Evolutionary conservation across 176 grass and related monocot species (phyloP).

Genomic region (Sorghum bicolor): DNA sequence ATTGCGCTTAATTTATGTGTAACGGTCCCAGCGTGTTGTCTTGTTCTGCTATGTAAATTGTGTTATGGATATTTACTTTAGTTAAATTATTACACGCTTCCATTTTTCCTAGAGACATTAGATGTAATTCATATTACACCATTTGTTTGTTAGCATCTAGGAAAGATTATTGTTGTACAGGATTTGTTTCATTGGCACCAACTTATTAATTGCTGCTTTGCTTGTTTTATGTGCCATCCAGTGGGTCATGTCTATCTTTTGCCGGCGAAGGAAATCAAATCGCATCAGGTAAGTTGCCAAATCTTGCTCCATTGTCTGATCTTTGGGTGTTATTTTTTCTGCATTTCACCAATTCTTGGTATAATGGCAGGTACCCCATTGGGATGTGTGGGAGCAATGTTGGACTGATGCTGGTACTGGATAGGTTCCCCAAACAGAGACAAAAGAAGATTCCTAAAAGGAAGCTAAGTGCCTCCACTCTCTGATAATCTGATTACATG

Average conservation of each 20-base stretch:
- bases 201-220: neutral
- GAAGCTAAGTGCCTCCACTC: neutral
- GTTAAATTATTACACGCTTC: neutral
- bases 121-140: neutral
- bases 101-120: neutral
- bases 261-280: conserved; percentile 55
- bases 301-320: neutral
- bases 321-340: neutral
- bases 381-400: conserved; percentile 60
- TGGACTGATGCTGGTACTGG: conserved; percentile 71
- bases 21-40: neutral
- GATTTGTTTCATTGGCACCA: neutral
- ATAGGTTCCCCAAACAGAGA: conserved; percentile 49
- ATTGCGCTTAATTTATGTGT: neutral
- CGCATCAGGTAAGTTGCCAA: conserved; percentile 56
- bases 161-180: neutral
- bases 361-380: conserved; percentile 58
- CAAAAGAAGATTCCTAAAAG: conserved; percentile 48
- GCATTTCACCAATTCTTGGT: neutral
- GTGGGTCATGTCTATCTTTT: conserved; percentile 62
- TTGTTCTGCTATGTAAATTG: conserved; percentile 15
- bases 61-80: neutral
- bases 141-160: neutral
- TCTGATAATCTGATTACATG: neutral
- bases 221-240: conserved; percentile 39